Evolutionary conservation across 768 basidiomycete species (phyloP).

Genomic region (Rhodosporidiobolus sp.): DNA sequence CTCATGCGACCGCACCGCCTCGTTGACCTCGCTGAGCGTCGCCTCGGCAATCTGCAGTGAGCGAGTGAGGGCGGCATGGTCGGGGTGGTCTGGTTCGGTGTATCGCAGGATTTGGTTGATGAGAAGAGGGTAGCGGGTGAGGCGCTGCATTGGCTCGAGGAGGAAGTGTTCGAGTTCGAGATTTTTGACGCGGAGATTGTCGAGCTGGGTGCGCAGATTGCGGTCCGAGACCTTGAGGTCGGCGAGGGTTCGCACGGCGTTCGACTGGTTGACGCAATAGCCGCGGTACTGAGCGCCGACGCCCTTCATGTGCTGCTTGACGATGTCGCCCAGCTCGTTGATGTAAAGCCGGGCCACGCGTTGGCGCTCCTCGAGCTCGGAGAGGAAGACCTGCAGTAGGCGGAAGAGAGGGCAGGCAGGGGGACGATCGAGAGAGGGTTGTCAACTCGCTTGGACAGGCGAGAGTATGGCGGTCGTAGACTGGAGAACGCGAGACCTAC

Average conservation of each 20-base stretch:
- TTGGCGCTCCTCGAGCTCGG: conserved; percentile 84
- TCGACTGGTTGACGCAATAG: conserved; percentile 83
- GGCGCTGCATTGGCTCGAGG: conserved; percentile 54
- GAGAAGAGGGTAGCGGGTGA: conserved; percentile 88
- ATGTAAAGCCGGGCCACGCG: conserved; percentile 87
- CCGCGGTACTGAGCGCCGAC: conserved; percentile 76
- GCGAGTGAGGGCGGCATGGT: conserved; percentile 50
- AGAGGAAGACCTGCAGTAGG: conserved; percentile 69
- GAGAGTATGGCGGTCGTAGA: no score
- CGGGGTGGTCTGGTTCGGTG: conserved; percentile 59
- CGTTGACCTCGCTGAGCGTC: conserved; percentile 78
- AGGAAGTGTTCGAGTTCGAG: conserved; percentile 43
- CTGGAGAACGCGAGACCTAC: no score
- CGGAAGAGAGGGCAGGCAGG: no score
- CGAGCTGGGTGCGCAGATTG: conserved; percentile 25
- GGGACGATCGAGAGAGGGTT: background rate
- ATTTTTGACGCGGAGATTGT: conserved; percentile 30
- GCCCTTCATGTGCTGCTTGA: conserved; percentile 64
- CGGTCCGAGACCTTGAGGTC: conserved; percentile 32
- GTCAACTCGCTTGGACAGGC: no score
- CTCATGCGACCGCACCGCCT: conserved; percentile 79
- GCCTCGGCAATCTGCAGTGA: conserved; percentile 66
- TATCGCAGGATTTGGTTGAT: conserved; percentile 81
- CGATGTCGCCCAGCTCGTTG: conserved; percentile 79
- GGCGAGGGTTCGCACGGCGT: conserved; percentile 36